Evolutionary conservation across 306 rosid species (phyloP).

Genomic region (Quercus dentata): DNA sequence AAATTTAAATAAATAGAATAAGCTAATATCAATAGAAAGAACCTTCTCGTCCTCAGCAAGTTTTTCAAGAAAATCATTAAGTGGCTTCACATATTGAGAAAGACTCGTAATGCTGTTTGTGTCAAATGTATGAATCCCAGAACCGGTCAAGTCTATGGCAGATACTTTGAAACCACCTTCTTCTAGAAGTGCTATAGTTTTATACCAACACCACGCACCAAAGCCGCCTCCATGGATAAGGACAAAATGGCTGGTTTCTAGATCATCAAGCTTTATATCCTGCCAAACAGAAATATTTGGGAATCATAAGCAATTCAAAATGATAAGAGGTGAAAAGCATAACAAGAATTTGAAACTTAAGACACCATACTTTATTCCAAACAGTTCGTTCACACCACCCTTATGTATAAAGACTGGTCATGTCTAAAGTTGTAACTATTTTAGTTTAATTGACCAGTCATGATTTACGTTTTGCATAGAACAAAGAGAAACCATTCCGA

Average conservation of each 20-base stretch:
- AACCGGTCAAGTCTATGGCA: slow-evolving; percentile 91
- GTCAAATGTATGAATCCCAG: slow-evolving; percentile 81
- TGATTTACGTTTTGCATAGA: neutral
- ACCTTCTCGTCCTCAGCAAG: slow-evolving; percentile 84
- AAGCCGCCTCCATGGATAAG: slow-evolving; percentile 99
- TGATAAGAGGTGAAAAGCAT: neutral
- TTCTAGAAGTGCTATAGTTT: slow-evolving; percentile 93
- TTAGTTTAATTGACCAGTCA: neutral
- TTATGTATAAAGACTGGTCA: neutral
- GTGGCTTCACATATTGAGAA: slow-evolving; percentile 88
- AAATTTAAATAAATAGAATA: neutral
- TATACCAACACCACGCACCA: slow-evolving; percentile 99
- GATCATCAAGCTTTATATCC: slow-evolving; percentile 77
- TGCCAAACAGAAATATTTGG: slow-evolving; percentile 29
- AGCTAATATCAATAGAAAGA: slow-evolving; percentile 9
- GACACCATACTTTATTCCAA: neutral
- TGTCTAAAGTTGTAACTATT: neutral
- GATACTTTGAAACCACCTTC: slow-evolving; percentile 81
- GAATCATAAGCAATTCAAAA: slow-evolving; percentile 18
- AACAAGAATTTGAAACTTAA: neutral
- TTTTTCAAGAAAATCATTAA: slow-evolving; percentile 65
- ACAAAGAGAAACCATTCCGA: neutral
- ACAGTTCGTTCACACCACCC: neutral
- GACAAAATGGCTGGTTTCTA: slow-evolving; percentile 82
- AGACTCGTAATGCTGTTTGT: slow-evolving; percentile 65